Evolutionary conservation across 768 basidiomycete species (phyloP).

Genomic region (Lactarius quietus): DNA sequence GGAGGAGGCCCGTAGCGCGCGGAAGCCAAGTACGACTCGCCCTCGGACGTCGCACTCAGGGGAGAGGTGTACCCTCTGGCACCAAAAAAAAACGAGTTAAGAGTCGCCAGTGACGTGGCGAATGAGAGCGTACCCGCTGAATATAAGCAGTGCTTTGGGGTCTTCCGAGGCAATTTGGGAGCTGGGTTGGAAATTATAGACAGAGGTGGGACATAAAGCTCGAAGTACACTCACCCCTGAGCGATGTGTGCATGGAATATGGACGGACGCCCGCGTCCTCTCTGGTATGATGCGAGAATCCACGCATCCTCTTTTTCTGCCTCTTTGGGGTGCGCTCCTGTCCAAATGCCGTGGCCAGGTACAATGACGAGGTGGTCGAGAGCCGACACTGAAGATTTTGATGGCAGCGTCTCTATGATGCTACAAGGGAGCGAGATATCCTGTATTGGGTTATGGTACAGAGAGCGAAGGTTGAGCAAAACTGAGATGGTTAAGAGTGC

Average conservation of each 20-base stretch:
- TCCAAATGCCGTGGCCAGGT: conserved; percentile 92
- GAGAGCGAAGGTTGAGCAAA: conserved; percentile 50
- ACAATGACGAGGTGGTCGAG: conserved; percentile 80
- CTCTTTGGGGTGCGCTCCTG: conserved; percentile 51
- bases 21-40: conserved; percentile 84
- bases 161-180: conserved; percentile 21
- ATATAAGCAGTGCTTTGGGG: conserved; percentile 60
- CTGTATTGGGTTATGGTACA: conserved; percentile 34
- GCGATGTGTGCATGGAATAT: conserved; percentile 80
- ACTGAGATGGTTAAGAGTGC: conserved; percentile 47
- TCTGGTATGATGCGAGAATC: conserved; percentile 81
- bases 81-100: background rate
- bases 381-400: conserved; percentile 27
- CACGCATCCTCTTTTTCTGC: conserved; percentile 64
- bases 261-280: conserved; percentile 58
- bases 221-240: conserved; percentile 52
- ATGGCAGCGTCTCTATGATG: conserved; percentile 7
- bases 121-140: conserved; percentile 69
- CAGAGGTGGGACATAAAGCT: too few species aligned
- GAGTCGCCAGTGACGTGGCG: background rate
- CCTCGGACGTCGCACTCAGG: conserved; percentile 77
- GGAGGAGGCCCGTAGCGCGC: conserved; percentile 52
- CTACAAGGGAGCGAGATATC: conserved; percentile 18
- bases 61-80: conserved; percentile 77
- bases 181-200: background rate